Evolutionary conservation across 2,329 filamentous ascomycete species (phyloP), one percentile per base, ranked within the genome.

Genomic region (Ceratocystis huliohia): DNA sequence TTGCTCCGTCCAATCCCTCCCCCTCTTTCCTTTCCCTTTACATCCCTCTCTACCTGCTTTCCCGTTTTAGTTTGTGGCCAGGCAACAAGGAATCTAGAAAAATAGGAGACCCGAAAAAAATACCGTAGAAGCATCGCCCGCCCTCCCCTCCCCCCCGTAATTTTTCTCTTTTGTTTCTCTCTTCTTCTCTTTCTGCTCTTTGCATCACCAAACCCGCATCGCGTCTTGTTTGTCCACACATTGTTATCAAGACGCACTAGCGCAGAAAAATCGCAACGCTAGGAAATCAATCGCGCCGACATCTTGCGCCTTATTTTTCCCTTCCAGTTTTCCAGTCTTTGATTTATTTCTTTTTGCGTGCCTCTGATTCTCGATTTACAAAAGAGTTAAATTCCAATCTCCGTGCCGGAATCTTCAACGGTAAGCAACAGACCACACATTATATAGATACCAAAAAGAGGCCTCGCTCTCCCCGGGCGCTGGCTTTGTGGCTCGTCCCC

Each of bases 1-100:
- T 20, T 46, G 62, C 62, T 63, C 62, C 62, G 62, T 62, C 59
- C 37, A 62, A 41, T 63, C 61, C 22, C 33, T 41, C 44, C 22
- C 45, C 45, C 45, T 50, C 28, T 50, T 57, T 65, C 33, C 20
- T 17, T 44, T 37, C 22, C 28, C n/a, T 44, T 30, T 25, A 15
- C 28, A 30, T 44, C 41, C 33, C 28, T 64, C 56, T 20, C 22
- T 33, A 3, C 17, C 13, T 65, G 7, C 48, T 22, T 15, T 53
- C 33, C 28, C 17, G 30, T 65, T 53, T 20, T n/a, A 30, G 15
- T 15, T 50, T 53, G 2, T 28, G 33, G n/a, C 46, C 15, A 59
- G 56, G 56, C 56, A 59, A 59, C 56, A 30, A 59, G 28, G 30
- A 56, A 64, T 7, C 56, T n/a, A 59, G 15, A 59, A 56, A 64